Conservation (phyloP, 2,329 filamentous ascomycete genomes). For the Talaromyces pinophilus region DNA sequence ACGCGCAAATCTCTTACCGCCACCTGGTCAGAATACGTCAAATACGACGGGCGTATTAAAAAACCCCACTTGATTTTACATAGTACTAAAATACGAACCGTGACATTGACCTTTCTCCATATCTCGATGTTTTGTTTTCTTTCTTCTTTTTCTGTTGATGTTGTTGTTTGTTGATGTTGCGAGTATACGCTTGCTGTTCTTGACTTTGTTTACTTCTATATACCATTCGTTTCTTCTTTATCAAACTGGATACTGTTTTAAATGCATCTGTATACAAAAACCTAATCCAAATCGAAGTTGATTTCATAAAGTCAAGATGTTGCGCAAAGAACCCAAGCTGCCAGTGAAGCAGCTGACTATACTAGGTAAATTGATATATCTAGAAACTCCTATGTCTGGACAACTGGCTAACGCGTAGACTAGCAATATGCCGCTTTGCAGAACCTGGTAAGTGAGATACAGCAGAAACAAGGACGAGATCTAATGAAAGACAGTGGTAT, state of each 20-base stretch:
- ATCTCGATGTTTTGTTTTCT: neutral
- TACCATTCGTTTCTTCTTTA: neutral
- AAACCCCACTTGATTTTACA: neutral
- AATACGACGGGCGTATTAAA: slow-evolving; percentile 14
- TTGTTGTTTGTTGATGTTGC: neutral
- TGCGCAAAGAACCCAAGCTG: slow-evolving; percentile 58
- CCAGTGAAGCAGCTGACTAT: slow-evolving; percentile 76
- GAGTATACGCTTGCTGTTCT: neutral
- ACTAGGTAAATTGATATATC: slow-evolving; percentile 59
- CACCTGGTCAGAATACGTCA: slow-evolving; percentile 14
- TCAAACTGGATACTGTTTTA: neutral
- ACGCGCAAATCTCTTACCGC: slow-evolving; percentile 15
- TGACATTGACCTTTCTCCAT: neutral
- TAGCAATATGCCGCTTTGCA: slow-evolving; percentile 75
- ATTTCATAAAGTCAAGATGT: slow-evolving; percentile 21
- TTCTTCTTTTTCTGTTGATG: neutral
- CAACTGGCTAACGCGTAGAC: neutral
- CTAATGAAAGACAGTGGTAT: slow-evolving; percentile 43
- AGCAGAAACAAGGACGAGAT: slow-evolving; percentile 37
- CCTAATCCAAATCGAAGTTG: neutral
- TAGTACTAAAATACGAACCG: neutral
- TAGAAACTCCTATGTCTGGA: neutral
- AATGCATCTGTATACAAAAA: slow-evolving; percentile 1
- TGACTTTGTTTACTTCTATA: neutral
- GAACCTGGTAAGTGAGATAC: slow-evolving; percentile 59